phyloP scores from a whole-genome alignment of 306 rosid species.

The Dalbergia cultrata region DNA sequence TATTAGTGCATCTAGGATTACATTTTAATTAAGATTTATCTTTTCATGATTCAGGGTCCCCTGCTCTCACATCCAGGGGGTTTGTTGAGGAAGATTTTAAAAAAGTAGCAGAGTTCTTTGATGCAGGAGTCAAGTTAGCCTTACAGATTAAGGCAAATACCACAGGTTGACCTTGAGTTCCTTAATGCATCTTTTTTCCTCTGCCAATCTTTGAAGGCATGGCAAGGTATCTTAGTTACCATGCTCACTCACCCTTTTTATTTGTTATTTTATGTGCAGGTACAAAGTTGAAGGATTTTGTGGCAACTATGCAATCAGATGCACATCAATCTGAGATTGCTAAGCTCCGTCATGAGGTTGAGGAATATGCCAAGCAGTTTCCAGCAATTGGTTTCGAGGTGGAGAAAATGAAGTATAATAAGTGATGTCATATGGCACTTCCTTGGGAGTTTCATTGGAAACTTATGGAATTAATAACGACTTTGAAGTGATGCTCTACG shows the following conservation, averaged over 20 bases:
- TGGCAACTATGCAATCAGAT: conserved; percentile 75
- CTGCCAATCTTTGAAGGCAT: conserved; percentile 1
- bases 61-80: conserved; percentile 97
- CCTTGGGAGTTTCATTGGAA: conserved; percentile 21
- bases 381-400: conserved; percentile 84
- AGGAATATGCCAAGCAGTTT: conserved; percentile 86
- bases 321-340: conserved; percentile 71
- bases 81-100: conserved; percentile 82
- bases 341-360: conserved; percentile 72
- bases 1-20: conserved; percentile 27
- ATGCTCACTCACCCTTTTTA: conserved; percentile 27
- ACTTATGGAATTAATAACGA: conserved; percentile 34
- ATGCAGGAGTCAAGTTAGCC: conserved; percentile 86
- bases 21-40: conserved; percentile 27
- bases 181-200: conserved; percentile 1
- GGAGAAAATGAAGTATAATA: conserved; percentile 78
- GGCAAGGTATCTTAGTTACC: conserved; percentile 5
- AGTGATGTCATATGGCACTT: conserved; percentile 46
- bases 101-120: conserved; percentile 89
- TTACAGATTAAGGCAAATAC: conserved; percentile 78
- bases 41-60: conserved; percentile 69
- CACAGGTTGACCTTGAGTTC: conserved; percentile 59
- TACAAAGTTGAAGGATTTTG: conserved; percentile 88
- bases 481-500: conserved; percentile 22
- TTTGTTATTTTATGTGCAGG: conserved; percentile 59